Conservation (phyloP, 148 eudicot species). For the Dianthus caryophyllus region DNA sequence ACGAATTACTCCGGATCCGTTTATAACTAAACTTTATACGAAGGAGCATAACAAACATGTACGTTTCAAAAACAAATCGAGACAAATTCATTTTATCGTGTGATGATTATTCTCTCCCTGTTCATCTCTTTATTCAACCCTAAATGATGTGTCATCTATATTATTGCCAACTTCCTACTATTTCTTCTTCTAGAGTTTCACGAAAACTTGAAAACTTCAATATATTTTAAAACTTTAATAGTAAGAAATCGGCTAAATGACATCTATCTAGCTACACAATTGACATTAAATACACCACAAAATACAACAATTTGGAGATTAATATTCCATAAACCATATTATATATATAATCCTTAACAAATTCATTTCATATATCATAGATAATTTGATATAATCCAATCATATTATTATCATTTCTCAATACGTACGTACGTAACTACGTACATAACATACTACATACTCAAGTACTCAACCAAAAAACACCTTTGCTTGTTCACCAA, state of each 20-base stretch:
- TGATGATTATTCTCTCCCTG: too few species aligned
- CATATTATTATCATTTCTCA: neutral
- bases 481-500: slow-evolving; percentile 26
- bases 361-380: neutral
- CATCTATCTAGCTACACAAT: slow-evolving; percentile 5
- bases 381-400: neutral
- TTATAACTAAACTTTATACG: too few species aligned
- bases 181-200: slow-evolving; percentile 1
- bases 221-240: slow-evolving; percentile 6
- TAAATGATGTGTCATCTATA: too few species aligned
- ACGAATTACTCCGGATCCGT: too few species aligned
- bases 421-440: too few species aligned
- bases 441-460: slow-evolving; percentile 2
- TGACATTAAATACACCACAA: neutral
- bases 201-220: slow-evolving; percentile 17
- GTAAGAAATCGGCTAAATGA: slow-evolving; percentile 28
- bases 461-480: slow-evolving; percentile 3
- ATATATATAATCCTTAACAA: neutral
- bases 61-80: too few species aligned
- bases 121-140: too few species aligned
- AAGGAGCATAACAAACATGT: too few species aligned
- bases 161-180: slow-evolving; percentile 16
- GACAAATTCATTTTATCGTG: too few species aligned
- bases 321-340: neutral
- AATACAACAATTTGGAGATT: neutral